phyloP scores from a whole-genome alignment of 2,329 filamentous ascomycete genomes.

The Corinectria fuckeliana region DNA sequence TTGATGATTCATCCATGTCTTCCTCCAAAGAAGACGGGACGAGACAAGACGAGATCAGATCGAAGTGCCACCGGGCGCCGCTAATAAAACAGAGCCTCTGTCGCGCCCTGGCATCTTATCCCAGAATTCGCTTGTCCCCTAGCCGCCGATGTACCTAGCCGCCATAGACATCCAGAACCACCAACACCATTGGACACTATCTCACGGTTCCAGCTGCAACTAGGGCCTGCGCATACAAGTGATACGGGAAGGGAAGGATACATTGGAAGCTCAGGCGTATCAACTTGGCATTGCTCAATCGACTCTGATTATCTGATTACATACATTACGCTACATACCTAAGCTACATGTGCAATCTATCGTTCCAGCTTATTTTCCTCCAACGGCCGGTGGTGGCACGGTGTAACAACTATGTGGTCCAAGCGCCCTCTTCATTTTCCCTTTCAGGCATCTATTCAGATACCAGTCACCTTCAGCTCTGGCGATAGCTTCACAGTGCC shows the following conservation, averaged over 20 bases:
- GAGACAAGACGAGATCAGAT: neutral
- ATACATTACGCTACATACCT: too few species aligned
- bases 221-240: too few species aligned
- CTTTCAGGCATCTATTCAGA: neutral
- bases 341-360: too few species aligned
- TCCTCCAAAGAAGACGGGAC: neutral
- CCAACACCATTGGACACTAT: too few species aligned
- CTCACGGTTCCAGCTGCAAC: too few species aligned
- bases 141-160: conserved; percentile 10
- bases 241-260: too few species aligned
- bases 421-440: neutral
- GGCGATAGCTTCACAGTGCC: neutral
- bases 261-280: too few species aligned
- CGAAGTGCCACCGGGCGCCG: neutral
- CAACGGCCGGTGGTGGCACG: neutral
- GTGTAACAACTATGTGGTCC: conserved; percentile 5
- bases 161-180: too few species aligned
- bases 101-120: neutral
- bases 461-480: neutral
- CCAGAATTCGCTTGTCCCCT: neutral
- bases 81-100: neutral
- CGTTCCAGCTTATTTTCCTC: neutral
- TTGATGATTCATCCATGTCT: neutral
- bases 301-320: too few species aligned
- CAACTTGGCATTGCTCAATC: too few species aligned